phyloP scores from a whole-genome alignment of 2,329 filamentous ascomycete species.

The Magnaporthiopsis rhizophila region DNA sequence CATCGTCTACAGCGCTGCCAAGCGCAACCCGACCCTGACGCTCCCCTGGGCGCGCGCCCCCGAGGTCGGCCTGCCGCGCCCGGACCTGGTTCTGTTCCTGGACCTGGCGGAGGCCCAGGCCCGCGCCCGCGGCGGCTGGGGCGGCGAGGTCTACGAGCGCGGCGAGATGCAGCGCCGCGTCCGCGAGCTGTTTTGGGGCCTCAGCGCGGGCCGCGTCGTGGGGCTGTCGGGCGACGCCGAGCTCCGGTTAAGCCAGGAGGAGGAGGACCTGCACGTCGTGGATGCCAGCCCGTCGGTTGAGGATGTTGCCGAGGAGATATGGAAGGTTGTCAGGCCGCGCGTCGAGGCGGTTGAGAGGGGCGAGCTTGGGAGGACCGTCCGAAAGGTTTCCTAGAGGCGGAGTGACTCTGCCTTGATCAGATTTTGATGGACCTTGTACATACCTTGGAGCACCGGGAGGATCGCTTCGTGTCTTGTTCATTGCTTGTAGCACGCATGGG shows the following conservation, averaged over 20 bases:
- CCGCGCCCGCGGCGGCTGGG: conserved; percentile 73
- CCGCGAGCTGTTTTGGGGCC: conserved; percentile 59
- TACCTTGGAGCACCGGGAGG: background rate
- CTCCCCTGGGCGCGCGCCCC: conserved; percentile 77
- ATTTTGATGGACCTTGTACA: background rate
- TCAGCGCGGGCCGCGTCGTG: conserved; percentile 36
- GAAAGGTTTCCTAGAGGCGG: conserved; percentile 30
- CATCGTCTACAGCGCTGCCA: conserved; percentile 87
- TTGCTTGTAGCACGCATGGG: background rate
- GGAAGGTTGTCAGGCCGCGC: conserved; percentile 39
- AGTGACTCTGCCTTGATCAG: background rate
- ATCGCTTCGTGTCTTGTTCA: background rate
- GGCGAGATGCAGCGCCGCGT: conserved; percentile 75
- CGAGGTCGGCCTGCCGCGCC: conserved; percentile 78
- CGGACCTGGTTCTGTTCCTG: conserved; percentile 82
- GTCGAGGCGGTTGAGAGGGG: conserved; percentile 42
- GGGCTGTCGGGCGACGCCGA: conserved; percentile 18
- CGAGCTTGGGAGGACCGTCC: conserved; percentile 36
- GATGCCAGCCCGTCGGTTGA: conserved; percentile 47
- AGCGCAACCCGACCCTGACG: conserved; percentile 60
- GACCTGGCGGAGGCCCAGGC: conserved; percentile 70
- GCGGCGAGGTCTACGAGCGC: conserved; percentile 82
- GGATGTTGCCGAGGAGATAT: conserved; percentile 48
- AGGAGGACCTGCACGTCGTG: conserved; percentile 45
- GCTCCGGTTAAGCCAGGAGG: conserved; percentile 37